Conservation (phyloP, 345 rosid species). For the Geranium brycei region DNA sequence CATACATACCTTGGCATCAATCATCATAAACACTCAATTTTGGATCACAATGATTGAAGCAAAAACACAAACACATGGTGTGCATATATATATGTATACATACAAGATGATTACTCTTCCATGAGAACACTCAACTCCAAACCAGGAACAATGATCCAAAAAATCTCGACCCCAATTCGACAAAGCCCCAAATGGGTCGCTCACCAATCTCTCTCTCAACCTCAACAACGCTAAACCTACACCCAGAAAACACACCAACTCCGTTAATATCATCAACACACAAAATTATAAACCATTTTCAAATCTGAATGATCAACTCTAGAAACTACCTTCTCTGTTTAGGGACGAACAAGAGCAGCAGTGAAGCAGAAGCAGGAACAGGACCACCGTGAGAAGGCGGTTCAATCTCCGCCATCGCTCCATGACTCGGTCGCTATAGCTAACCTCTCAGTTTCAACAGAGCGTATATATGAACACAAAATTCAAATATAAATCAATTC, state of each 20-base stretch:
- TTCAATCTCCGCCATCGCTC: conserved; percentile 15
- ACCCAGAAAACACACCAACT: not conserved
- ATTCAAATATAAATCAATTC: no score
- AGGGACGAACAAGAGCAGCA: conserved; percentile 21
- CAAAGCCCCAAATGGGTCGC: conserved; percentile 61
- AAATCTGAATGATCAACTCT: no score
- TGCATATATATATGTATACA: conserved; percentile 14
- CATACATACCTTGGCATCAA: no score
- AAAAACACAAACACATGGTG: not conserved
- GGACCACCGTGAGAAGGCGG: conserved; percentile 8
- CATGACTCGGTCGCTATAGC: not conserved
- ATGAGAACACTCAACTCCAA: conserved; percentile 58
- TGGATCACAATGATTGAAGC: not conserved
- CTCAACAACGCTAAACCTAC: conserved; percentile 56
- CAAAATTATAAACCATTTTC: not conserved
- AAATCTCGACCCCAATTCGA: conserved; percentile 40
- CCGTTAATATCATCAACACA: not conserved
- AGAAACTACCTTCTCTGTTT: conserved; percentile 32
- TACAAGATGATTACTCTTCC: conserved; percentile 58
- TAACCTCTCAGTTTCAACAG: not conserved
- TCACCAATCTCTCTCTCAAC: conserved; percentile 45
- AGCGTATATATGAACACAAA: not conserved
- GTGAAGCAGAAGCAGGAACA: conserved; percentile 13
- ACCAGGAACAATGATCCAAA: conserved; percentile 68
- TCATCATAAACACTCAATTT: no score